Evolutionary conservation across 169 alveolate species (phyloP).

Genomic region (Plasmodium gaboni): DNA sequence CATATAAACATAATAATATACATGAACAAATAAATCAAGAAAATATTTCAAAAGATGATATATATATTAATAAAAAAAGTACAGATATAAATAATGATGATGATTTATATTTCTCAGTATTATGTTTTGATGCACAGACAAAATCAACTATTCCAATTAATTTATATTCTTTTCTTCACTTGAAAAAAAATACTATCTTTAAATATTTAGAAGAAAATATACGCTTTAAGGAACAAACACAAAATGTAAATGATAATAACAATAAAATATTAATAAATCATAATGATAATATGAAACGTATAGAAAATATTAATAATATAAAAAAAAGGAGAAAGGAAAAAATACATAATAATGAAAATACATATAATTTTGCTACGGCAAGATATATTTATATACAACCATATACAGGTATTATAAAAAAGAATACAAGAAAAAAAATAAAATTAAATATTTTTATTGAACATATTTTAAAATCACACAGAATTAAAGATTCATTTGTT

Average conservation of each 20-base stretch:
- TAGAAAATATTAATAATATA: no score
- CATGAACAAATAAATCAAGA: background rate
- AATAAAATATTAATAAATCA: no score
- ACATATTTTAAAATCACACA: constrained; percentile 9
- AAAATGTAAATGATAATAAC: no score
- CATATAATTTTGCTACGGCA: background rate
- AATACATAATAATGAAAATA: no score
- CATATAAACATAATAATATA: background rate
- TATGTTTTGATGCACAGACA: constrained; percentile 25
- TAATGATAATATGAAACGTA: no score
- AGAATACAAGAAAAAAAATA: constrained; percentile 22
- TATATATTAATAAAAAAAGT: background rate
- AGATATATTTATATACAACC: constrained; percentile 38
- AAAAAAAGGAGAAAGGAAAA: no score
- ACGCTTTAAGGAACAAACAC: constrained; percentile 2
- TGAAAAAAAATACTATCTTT: constrained; percentile 34
- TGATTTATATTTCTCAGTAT: constrained; percentile 13
- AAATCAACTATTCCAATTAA: constrained; percentile 30
- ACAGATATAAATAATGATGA: background rate
- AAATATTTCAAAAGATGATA: background rate
- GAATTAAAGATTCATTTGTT: background rate
- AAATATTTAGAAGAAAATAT: constrained; percentile 59
- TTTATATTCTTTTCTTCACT: constrained; percentile 39
- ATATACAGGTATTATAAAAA: constrained; percentile 20
- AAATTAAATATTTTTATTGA: constrained; percentile 16